phyloP scores from a whole-genome alignment of 2,329 filamentous ascomycete genomes.

The Fusarium tuaranense region DNA sequence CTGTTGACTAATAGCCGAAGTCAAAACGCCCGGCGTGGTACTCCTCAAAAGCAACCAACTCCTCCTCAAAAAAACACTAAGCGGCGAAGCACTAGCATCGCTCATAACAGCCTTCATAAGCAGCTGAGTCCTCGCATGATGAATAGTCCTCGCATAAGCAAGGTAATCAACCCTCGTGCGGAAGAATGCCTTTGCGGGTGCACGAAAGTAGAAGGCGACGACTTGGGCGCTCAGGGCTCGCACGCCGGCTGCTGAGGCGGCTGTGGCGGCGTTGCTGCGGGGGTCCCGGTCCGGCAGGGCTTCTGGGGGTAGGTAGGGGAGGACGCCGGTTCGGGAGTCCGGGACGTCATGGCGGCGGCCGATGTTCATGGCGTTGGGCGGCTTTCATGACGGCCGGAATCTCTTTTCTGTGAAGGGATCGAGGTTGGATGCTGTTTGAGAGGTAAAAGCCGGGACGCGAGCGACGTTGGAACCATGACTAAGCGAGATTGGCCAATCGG shows the following conservation, averaged over 20 bases:
- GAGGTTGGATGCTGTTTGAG: not conserved
- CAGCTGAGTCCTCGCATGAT: conserved; percentile 58
- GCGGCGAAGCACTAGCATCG: conserved; percentile 49
- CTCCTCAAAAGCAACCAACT: conserved; percentile 66
- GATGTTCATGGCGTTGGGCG: conserved; percentile 49
- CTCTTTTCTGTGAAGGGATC: not conserved
- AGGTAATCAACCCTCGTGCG: conserved; percentile 88
- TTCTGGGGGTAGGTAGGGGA: conserved; percentile 59
- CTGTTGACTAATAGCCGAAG: conserved; percentile 74
- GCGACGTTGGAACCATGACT: conserved; percentile 33
- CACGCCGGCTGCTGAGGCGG: conserved; percentile 86
- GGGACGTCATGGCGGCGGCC: conserved; percentile 48
- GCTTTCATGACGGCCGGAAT: conserved; percentile 45
- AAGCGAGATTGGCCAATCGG: conserved; percentile 37
- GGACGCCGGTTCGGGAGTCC: conserved; percentile 48
- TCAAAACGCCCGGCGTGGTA: conserved; percentile 77
- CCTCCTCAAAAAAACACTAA: conserved; percentile 51
- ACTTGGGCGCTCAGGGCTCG: conserved; percentile 86
- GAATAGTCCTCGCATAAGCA: conserved; percentile 66
- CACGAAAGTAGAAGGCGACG: conserved; percentile 91
- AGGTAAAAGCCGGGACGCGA: conserved; percentile 9
- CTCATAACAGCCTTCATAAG: conserved; percentile 52
- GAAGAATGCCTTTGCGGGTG: conserved; percentile 93
- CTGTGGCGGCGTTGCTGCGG: conserved; percentile 69
- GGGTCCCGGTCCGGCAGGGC: conserved; percentile 59